Evolutionary conservation across 2,329 filamentous ascomycete genomes (phyloP).

Genomic region (Penicillium sp.): DNA sequence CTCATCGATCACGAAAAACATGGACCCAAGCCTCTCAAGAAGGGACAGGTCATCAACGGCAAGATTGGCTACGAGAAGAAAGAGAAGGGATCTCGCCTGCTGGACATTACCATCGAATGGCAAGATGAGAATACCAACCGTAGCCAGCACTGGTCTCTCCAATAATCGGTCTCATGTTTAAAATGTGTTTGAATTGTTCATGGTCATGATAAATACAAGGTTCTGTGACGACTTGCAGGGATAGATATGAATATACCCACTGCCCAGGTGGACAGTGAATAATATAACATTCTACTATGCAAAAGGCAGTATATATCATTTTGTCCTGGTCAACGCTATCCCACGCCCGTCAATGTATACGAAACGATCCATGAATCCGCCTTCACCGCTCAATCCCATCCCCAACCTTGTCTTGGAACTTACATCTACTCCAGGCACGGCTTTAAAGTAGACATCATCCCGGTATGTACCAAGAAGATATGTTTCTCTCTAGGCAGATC

Average conservation of each 20-base stretch:
- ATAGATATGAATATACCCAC: slow-evolving; percentile 7
- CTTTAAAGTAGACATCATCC: no score
- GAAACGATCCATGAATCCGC: no score
- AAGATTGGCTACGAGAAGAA: slow-evolving; percentile 66
- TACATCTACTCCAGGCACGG: no score
- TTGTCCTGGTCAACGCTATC: no score
- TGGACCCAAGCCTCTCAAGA: slow-evolving; percentile 45
- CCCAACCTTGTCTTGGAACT: no score
- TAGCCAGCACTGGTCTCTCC: slow-evolving; percentile 40
- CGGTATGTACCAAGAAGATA: no score
- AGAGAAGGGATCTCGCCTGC: slow-evolving; percentile 62
- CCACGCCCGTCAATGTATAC: no score
- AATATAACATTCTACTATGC: no score
- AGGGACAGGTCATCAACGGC: slow-evolving; percentile 59
- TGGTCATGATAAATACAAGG: slow-evolving; percentile 7
- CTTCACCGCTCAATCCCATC: no score
- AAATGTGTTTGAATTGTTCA: slow-evolving; percentile 14
- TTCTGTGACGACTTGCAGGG: slow-evolving; percentile 4
- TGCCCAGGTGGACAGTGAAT: no score
- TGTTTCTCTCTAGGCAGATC: no score
- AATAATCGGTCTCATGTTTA: slow-evolving; percentile 25
- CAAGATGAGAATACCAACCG: slow-evolving; percentile 43
- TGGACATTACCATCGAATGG: slow-evolving; percentile 65
- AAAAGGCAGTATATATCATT: no score
- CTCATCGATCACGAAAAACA: slow-evolving; percentile 59